Base-by-base conservation (phyloP, 352 stramenopile genomes). In the Phytophthora sp. region DNA sequence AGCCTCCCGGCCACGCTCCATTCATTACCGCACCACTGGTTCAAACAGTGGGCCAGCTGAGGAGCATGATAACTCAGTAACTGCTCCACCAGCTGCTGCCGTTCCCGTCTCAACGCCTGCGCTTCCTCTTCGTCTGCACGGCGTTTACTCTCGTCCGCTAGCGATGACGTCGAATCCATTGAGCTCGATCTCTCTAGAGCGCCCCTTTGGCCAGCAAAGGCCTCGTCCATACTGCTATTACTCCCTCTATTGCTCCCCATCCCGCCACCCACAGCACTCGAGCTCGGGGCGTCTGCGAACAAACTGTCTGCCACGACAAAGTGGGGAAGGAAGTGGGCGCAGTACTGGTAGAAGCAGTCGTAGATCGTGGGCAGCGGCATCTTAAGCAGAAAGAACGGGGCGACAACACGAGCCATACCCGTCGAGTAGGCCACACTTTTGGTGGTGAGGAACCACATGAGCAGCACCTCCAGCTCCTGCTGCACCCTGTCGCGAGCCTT, bases 331-430 rank as follows among this genome's bases (percentile, higher is more conserved):
- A 89, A 92, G 27, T 72, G 77, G 27, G 84, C 83, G 49, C 86
- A 92, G 57, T 88, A 94, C 68, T 92, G 86, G 66, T 94, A 94
- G 50, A 91, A 94, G 70, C 86, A 94, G 74, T 94, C 86, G 66
- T 94, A 94, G 51, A 94, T 84, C 4, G 84, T 91, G 12, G 84
- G 73, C 23, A 94, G 69, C 29, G 86, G 80, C 60, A 94, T 78
- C 36, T 89, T 69, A 13, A 91, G 61, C 36, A 86, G 52, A 57
- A 94, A 92, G 57, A 94, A 91, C 20, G 82, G 76, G 15, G 82
- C 86, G 2, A 94, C 81, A 2, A 90, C 84, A 11, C 84, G 77
- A 31, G 86, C 86, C 86, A 94, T 94, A 29, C 86, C 86, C 38
- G 77, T 74, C 18, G 66, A 76, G 69, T 94, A 94, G 18, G 73